phyloP scores from a whole-genome alignment of 495 filamentous ascomycete genomes.

The Aspergillus campestris region DNA sequence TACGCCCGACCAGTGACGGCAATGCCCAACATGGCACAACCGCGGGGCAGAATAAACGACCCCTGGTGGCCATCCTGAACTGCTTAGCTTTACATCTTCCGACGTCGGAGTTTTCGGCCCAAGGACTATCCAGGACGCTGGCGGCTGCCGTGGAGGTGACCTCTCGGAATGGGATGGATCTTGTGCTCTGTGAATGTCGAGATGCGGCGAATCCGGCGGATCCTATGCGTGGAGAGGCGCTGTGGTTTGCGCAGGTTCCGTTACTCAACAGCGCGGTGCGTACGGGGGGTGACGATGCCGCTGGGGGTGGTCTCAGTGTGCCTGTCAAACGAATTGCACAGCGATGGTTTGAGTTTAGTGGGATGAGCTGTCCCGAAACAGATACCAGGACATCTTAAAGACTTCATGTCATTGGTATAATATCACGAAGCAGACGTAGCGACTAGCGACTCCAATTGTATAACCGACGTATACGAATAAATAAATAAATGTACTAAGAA shows the following conservation, averaged over 20 bases:
- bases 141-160: slow-evolving; percentile 61
- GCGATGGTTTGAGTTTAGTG: slow-evolving; percentile 64
- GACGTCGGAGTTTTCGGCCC: slow-evolving; percentile 75
- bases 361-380: background rate
- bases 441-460: background rate
- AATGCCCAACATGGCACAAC: background rate
- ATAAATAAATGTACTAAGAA: slow-evolving; percentile 14
- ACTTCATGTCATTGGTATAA: slow-evolving; percentile 1
- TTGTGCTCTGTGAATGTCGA: slow-evolving; percentile 35
- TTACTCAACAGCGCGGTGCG: slow-evolving; percentile 53
- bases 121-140: slow-evolving; percentile 65
- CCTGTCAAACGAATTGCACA: slow-evolving; percentile 53
- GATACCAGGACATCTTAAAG: slow-evolving; percentile 1
- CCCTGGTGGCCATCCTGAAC: slow-evolving; percentile 56
- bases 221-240: slow-evolving; percentile 22
- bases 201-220: slow-evolving; percentile 23
- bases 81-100: slow-evolving; percentile 58
- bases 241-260: slow-evolving; percentile 51
- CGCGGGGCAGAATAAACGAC: slow-evolving; percentile 2
- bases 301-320: slow-evolving; percentile 61
- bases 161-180: slow-evolving; percentile 17
- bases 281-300: slow-evolving; percentile 44
- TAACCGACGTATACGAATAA: background rate
- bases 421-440: background rate
- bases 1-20: slow-evolving; percentile 19